Evolutionary conservation across 1,139 yeast species (phyloP).

Genomic region (Kurtzmaniella natalensis): DNA sequence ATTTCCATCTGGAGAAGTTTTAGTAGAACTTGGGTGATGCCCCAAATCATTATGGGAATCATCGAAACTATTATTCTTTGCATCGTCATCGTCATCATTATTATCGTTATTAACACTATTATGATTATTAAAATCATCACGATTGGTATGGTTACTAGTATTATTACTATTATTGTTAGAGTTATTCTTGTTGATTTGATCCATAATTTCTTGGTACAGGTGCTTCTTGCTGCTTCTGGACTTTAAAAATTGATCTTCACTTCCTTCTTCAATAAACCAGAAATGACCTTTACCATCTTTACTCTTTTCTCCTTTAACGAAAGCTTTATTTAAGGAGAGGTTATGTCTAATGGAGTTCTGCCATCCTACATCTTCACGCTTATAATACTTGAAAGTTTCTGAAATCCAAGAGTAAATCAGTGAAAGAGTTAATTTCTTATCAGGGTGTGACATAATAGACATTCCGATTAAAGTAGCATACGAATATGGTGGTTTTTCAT

Average conservation of each 20-base stretch:
- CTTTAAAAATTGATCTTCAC: conserved; percentile 76
- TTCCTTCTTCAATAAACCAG: conserved; percentile 87
- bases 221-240: conserved; percentile 48
- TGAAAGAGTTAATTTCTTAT: conserved; percentile 75
- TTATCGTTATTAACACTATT: no score
- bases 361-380: conserved; percentile 89
- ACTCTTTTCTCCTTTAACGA: conserved; percentile 85
- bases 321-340: conserved; percentile 79
- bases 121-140: no score
- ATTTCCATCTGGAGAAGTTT: conserved; percentile 9
- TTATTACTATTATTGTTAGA: neutral
- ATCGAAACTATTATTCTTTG: no score
- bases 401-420: conserved; percentile 95
- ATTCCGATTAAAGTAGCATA: conserved; percentile 93
- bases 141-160: neutral
- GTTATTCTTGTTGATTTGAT: conserved; percentile 23
- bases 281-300: conserved; percentile 96
- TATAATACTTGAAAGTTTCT: conserved; percentile 78
- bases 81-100: neutral
- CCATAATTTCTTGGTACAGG: conserved; percentile 45
- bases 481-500: conserved; percentile 83
- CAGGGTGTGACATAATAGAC: conserved; percentile 84
- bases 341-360: conserved; percentile 88
- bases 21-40: no score
- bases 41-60: no score